Evolutionary conservation across 768 basidiomycete genomes (phyloP).

Genomic region (Russula lepida): DNA sequence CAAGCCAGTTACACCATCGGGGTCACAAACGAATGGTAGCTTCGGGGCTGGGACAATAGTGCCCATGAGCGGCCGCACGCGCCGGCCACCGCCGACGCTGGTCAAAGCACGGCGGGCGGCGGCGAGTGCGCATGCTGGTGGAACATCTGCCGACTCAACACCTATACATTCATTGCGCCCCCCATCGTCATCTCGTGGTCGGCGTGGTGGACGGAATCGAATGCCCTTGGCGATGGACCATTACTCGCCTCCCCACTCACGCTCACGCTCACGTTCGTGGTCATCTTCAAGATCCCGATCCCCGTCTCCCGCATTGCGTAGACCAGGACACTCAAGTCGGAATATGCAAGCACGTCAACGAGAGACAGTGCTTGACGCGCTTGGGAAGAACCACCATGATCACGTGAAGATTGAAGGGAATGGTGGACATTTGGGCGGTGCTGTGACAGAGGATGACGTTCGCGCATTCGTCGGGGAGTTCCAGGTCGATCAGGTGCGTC

Average conservation of each 20-base stretch:
- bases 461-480: slow-evolving; percentile 59
- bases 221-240: slow-evolving; percentile 12
- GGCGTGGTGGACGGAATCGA: slow-evolving; percentile 15
- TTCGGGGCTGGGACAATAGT: slow-evolving; percentile 7
- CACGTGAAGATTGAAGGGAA: slow-evolving; percentile 54
- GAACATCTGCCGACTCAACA: slow-evolving; percentile 12
- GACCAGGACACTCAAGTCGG: slow-evolving; percentile 30
- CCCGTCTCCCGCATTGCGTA: slow-evolving; percentile 36
- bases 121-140: background rate
- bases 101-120: slow-evolving; percentile 18
- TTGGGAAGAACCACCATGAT: slow-evolving; percentile 57
- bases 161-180: background rate
- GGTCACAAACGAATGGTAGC: slow-evolving; percentile 6
- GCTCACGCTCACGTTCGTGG: slow-evolving; percentile 8
- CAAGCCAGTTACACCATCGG: slow-evolving; percentile 18
- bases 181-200: slow-evolving; percentile 1
- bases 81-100: slow-evolving; percentile 17
- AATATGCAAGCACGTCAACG: slow-evolving; percentile 28
- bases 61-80: slow-evolving; percentile 19
- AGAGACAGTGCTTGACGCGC: slow-evolving; percentile 37
- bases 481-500: slow-evolving; percentile 60
- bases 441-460: slow-evolving; percentile 62
- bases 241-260: slow-evolving; percentile 19
- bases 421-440: slow-evolving; percentile 36
- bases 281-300: slow-evolving; percentile 26